Conservation (phyloP, 805 yeast genomes). For the Candida loeiensis region DNA sequence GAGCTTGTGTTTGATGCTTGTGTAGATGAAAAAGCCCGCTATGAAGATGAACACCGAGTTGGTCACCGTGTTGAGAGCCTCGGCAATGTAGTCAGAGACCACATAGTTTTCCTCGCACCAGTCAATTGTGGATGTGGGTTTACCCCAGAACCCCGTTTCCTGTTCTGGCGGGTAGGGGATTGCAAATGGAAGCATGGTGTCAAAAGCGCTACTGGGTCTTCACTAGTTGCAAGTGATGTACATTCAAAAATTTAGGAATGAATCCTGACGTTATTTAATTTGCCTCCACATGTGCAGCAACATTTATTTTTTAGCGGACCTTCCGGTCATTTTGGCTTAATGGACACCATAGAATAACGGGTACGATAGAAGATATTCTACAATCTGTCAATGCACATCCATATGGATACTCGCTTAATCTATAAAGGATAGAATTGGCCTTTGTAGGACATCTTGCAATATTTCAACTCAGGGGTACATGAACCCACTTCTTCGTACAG, state of each 20-base stretch:
- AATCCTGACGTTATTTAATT: not conserved
- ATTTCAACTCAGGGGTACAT: no score
- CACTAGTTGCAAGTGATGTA: not conserved
- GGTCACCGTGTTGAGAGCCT: conserved; percentile 82
- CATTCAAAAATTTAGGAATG: not conserved
- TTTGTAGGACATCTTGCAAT: no score
- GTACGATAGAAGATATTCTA: no score
- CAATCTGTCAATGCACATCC: no score
- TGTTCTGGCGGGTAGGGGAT: conserved; percentile 55
- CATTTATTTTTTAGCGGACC: conserved; percentile 4
- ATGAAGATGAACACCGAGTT: conserved; percentile 52
- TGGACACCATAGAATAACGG: no score
- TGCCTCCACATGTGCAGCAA: conserved; percentile 5
- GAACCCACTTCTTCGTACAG: no score
- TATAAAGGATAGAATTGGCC: no score
- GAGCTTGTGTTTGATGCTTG: conserved; percentile 55
- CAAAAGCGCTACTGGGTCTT: no score
- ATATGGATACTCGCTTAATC: no score
- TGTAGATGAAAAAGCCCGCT: conserved; percentile 62
- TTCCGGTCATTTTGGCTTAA: not conserved
- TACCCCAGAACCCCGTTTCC: conserved; percentile 70
- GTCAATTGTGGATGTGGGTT: conserved; percentile 89
- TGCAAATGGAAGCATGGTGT: conserved; percentile 50
- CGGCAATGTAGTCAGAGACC: conserved; percentile 81
- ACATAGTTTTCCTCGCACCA: conserved; percentile 99